Base-by-base conservation (phyloP, 176 grass and related monocot species). In the Musa schizocarpa region DNA sequence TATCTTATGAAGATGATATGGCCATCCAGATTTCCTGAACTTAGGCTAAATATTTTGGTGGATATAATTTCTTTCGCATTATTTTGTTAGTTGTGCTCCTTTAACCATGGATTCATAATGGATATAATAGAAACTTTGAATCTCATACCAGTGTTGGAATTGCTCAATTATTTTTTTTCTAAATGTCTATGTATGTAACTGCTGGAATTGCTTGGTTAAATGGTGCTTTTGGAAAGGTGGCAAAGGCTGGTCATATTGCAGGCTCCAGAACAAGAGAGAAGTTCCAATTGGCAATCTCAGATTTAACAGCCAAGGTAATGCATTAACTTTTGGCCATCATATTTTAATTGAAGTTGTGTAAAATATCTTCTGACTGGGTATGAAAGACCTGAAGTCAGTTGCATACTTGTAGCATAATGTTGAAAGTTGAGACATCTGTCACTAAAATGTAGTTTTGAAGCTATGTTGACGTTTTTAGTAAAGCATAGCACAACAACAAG, bases 161-260 rank as follows among this genome's bases (percentile, higher is more conserved):
- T 55, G 21, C 23, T 27, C 11, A 55, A 27, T 25, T 25, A 54
- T 74, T 56, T 12, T 34, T 34, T 34, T 14, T n/a, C 21, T 56
- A 49, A 82, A 69, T 68, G 72, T 91, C 56, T 83, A 99, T 90
- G 72, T 94, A 92, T 83, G 95, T 99, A 1, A 91, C 90, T 76
- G 95, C 95, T 76, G 88, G 95, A 82, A 99, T 91, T 68, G 79
- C 83, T 78, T 99, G 95, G 95, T 82, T 99, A 77, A 99, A 92
- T 86, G 95, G 95, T 74, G 88, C 95, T 53, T 94, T 99, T 81
- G 81, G 81, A 78, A 99, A 88, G 79, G 95, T 99, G 0, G 85
- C 95, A 52, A 92, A 87, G 75, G 91, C 71, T 82, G 82, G 95
- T 63, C 82, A 94, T 89, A 85, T 92, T 77, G 95, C 91, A 73